These are phyloP conservation scores for Lotmaria passim DNA, from an alignment of 208 protist species.

Conservation along the genomic window DNA sequence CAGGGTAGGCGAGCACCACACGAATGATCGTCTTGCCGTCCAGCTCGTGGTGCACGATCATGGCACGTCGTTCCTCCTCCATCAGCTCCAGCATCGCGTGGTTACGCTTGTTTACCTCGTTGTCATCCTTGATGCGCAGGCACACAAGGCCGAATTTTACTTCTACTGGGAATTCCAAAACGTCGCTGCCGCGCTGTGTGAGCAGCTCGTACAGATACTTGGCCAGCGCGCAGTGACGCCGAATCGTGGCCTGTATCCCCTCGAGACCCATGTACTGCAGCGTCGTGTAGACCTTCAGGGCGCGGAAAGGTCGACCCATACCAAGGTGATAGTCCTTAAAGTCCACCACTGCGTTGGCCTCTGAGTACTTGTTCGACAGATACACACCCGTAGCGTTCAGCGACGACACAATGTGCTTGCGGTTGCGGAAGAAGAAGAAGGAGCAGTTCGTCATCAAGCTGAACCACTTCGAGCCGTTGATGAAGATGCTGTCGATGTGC, in stretches of 20 bases:
- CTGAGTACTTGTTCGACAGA: constrained; percentile 48
- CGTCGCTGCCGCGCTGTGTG: constrained; percentile 4
- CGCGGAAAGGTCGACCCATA: constrained; percentile 62
- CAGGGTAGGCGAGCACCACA: constrained; percentile 39
- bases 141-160: constrained; percentile 55
- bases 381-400: constrained; percentile 57
- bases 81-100: constrained; percentile 29
- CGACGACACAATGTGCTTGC: constrained; percentile 42
- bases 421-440: constrained; percentile 59
- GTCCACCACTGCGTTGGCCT: constrained; percentile 40
- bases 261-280: constrained; percentile 58
- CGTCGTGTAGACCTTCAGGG: constrained; percentile 69
- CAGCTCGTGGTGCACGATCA: constrained; percentile 45
- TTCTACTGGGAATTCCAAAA: constrained; percentile 36
- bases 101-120: constrained; percentile 33
- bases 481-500: constrained; percentile 45
- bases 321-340: constrained; percentile 81
- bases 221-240: constrained; percentile 44
- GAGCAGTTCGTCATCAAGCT: constrained; percentile 46
- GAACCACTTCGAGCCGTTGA: constrained; percentile 76
- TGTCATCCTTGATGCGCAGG: constrained; percentile 36
- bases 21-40: constrained; percentile 42
- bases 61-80: constrained; percentile 35
- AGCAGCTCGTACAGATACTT: constrained; percentile 42
- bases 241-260: constrained; percentile 55